Evolutionary conservation across 805 yeast species (phyloP), one percentile per base, ranked within the genome.

Genomic region (Myxozyma lipomycoides): DNA sequence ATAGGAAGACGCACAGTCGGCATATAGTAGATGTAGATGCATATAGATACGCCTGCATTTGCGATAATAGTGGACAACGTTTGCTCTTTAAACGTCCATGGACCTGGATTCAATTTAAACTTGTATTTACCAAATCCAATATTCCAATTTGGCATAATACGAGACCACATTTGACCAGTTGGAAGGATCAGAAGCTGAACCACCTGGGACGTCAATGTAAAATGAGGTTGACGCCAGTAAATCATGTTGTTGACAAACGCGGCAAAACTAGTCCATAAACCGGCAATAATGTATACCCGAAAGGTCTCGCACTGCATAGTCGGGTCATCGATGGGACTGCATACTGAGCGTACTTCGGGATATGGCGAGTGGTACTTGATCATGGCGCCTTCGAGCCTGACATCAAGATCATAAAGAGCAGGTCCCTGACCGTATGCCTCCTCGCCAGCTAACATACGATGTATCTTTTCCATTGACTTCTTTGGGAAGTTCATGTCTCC

Each of bases 51-150:
- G 4, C 45, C 56, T 21, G 26, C 47, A 22, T 52, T 52, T 4
- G 49, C 40, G 41, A 72, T 64, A 28, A 73, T 57, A 56, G 85
- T 76, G 7, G 81, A 68, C 52, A 81, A 70, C 83, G 80, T 79
- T 63, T 81, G 86, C 61, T 82, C 86, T 61, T 82, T 82, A 55
- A 64, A 69, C 35, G 72, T 68, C 81, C 83, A 82, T n/a, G 82
- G 83, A 10, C 84, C 83, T 2, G 84, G 83, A 60, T 79, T 81
- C 51, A 80, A 62, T 56, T 62, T 69, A 64, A 66, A 60, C 56
- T 72, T 68, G 19, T 60, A 68, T 40, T 79, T 75, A 7, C 48
- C 38, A 26, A 32, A 10, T 28, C 32, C 32, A 7, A 49, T 37
- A 15, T 7, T 70, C 66, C 68, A 70, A 48, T 73, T 74, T 30